Conservation (phyloP, 2,329 filamentous ascomycete species). For the Ophiostoma piceae region DNA sequence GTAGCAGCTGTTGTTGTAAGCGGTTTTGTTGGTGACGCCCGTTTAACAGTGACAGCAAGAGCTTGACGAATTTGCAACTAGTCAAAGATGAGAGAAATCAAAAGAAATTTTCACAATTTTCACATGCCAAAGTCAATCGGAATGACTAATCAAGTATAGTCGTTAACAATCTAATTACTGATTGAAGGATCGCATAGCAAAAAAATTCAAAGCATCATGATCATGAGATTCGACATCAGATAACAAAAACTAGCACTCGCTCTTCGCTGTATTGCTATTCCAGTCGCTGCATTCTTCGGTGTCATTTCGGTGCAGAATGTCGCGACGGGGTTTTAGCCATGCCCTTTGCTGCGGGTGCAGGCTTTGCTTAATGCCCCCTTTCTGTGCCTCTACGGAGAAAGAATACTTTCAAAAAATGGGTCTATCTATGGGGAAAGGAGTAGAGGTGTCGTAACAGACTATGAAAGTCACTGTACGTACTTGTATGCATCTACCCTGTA, state of each 20-base stretch:
- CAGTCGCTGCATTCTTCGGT: slow-evolving; percentile 16
- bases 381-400: neutral
- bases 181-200: neutral
- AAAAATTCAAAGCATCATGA: neutral
- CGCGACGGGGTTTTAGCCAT: slow-evolving; percentile 4
- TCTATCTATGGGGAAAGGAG: neutral
- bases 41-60: neutral
- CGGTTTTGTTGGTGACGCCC: neutral
- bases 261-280: neutral
- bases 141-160: slow-evolving; percentile 8
- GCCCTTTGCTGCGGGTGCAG: neutral
- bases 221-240: neutral
- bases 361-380: neutral
- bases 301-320: slow-evolving; percentile 16
- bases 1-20: neutral
- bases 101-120: neutral
- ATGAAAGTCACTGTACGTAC: neutral
- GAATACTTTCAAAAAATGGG: neutral
- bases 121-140: neutral
- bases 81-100: neutral
- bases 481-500: no score
- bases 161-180: neutral
- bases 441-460: neutral
- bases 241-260: neutral
- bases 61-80: no score